Conservation (phyloP, 2,329 filamentous ascomycete genomes). For the Teratosphaeria destructans region DNA sequence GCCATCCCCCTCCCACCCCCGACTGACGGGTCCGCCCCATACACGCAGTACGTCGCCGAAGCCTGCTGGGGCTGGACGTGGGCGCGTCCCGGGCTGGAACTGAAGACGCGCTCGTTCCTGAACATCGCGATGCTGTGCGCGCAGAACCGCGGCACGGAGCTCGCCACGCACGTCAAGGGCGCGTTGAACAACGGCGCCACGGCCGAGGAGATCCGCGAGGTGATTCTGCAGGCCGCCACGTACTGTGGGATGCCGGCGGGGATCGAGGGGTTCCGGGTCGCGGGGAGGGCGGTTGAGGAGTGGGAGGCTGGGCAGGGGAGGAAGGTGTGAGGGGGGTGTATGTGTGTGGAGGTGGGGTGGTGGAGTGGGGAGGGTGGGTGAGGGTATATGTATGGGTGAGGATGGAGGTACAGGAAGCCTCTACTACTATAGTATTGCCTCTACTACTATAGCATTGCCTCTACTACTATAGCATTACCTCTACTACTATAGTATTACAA, state of each 20-base stretch:
- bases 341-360: slow-evolving; percentile 9
- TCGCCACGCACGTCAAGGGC: slow-evolving; percentile 52
- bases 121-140: slow-evolving; percentile 57
- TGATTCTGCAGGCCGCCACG: slow-evolving; percentile 40
- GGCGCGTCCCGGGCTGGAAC: slow-evolving; percentile 51
- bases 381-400: too few relatives aligned
- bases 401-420: too few relatives aligned
- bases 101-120: slow-evolving; percentile 50
- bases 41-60: slow-evolving; percentile 42
- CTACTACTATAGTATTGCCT: too few relatives aligned
- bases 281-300: slow-evolving; percentile 42
- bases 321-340: slow-evolving; percentile 4
- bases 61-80: slow-evolving; percentile 55
- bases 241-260: slow-evolving; percentile 47
- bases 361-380: not conserved
- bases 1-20: not conserved
- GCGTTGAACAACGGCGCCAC: slow-evolving; percentile 53
- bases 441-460: too few relatives aligned
- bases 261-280: slow-evolving; percentile 44
- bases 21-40: not conserved
- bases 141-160: slow-evolving; percentile 48
- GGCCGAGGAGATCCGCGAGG: slow-evolving; percentile 54
- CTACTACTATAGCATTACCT: too few relatives aligned
- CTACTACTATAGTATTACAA: too few relatives aligned
- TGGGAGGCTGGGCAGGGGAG: slow-evolving; percentile 33